Evolutionary conservation across 495 filamentous ascomycete species (phyloP), one percentile per base, ranked within the genome.

Genomic region (Cladorrhinum samala): DNA sequence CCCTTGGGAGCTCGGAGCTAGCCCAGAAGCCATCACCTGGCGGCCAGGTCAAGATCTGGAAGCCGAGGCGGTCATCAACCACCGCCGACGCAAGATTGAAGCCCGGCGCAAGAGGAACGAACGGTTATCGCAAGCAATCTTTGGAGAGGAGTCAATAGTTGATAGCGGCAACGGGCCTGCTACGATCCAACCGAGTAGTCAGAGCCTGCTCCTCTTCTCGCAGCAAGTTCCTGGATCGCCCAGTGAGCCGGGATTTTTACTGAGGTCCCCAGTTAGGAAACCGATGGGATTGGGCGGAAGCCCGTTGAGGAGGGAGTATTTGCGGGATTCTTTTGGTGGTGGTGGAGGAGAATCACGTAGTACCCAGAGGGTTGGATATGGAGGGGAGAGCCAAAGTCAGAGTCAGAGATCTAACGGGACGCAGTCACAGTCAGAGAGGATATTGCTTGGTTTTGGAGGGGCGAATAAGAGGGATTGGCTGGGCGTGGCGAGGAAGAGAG

Each of bases 21-120:
- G 63, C 51, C 57, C 56, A 9, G 45, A 49, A 18, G 47, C 53
- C 20, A 52, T 52, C 44, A 50, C 42, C 25, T 66, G 57, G 60
- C 53, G 46, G 13, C 48, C 56, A 8, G 52, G 53, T 4, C 43
- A 50, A 14, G 46, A 56, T n/a, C 40, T 50, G 0, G 42, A 54
- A 9, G 57, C 48, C 3, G 57, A 61, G 3, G 61, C 56, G 2
- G 55, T 46, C n/a, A 40, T 40, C 20, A 45, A 48, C 27, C n/a
- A 49, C 9, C 55, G 58, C 5, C 38, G 44, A 11, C 36, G 38
- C 14, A 61, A 58, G 52, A 25, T 51, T 5, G 50, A 53, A 44
- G 60, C 55, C 4, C 25, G 52, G 11, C 54, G 53, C 25, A 27
- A 50, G 25, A 56, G 56, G 36, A 46, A 33, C 1, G 56, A 62